These are phyloP conservation scores for Arthrobotrys entomopaga DNA, from an alignment of 2,329 filamentous ascomycete genomes.

Conservation along the genomic window DNA sequence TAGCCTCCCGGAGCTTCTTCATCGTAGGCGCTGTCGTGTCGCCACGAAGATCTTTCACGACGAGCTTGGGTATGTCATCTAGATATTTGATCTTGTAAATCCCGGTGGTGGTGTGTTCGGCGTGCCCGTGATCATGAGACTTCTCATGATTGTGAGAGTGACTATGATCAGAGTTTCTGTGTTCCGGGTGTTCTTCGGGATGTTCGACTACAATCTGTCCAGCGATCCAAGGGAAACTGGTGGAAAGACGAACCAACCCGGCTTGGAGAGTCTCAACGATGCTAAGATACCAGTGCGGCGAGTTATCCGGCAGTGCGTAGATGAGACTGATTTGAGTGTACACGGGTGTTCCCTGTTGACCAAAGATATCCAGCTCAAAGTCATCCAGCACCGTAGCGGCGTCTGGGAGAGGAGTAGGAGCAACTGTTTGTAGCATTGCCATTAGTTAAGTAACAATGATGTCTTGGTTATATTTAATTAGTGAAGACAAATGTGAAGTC, in stretches of 20 bases:
- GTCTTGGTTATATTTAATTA: too few species aligned
- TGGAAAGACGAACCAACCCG: constrained; percentile 63
- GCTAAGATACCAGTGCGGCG: constrained; percentile 27
- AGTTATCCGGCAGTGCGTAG: constrained; percentile 35
- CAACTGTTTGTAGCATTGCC: constrained; percentile 33
- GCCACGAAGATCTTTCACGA: constrained; percentile 63
- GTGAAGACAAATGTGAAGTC: too few species aligned
- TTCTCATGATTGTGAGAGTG: too few species aligned
- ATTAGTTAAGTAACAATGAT: not conserved
- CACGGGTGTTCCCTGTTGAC: constrained; percentile 40
- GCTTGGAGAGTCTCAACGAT: constrained; percentile 57
- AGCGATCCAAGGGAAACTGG: constrained; percentile 65
- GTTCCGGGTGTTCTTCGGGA: too few species aligned
- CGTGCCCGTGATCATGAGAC: constrained; percentile 25
- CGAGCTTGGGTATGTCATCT: constrained; percentile 60
- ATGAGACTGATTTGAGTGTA: constrained; percentile 45
- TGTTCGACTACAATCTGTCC: constrained; percentile 63
- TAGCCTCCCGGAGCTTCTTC: constrained; percentile 61
- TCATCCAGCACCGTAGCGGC: constrained; percentile 24
- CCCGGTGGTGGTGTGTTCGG: constrained; percentile 59
- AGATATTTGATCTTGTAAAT: constrained; percentile 63
- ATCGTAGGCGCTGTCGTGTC: constrained; percentile 62
- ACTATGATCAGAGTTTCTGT: too few species aligned
- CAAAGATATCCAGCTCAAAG: constrained; percentile 45
- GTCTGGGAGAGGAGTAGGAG: constrained; percentile 20